These are phyloP conservation scores for Penicillium capsulatum DNA, from an alignment of 2,329 filamentous ascomycete genomes.

Conservation along the genomic window DNA sequence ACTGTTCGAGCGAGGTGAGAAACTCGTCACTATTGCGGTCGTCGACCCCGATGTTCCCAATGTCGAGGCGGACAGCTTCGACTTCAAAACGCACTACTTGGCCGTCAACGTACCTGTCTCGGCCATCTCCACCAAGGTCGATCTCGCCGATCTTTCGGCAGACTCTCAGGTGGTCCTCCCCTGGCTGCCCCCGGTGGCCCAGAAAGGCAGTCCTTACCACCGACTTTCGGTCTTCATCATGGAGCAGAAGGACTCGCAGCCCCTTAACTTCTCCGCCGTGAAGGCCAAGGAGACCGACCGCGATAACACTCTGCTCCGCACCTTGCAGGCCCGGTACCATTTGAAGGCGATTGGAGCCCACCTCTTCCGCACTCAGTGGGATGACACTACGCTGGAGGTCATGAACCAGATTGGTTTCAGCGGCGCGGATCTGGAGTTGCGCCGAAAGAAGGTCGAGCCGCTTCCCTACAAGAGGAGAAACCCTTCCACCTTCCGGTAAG, in stretches of 20 bases:
- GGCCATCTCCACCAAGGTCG: slow-evolving; percentile 57
- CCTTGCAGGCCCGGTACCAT: slow-evolving; percentile 65
- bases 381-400: slow-evolving; percentile 78
- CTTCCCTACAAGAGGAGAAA: slow-evolving; percentile 61
- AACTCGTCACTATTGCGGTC: slow-evolving; percentile 77
- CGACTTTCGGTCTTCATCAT: slow-evolving; percentile 79
- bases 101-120: slow-evolving; percentile 68
- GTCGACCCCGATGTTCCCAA: slow-evolving; percentile 89
- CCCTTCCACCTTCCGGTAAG: slow-evolving; percentile 44
- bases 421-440: slow-evolving; percentile 79
- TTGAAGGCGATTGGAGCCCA: slow-evolving; percentile 74
- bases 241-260: slow-evolving; percentile 64
- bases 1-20: slow-evolving; percentile 74
- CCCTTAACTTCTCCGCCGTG: slow-evolving; percentile 57
- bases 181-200: slow-evolving; percentile 81
- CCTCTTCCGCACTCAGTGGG: slow-evolving; percentile 86
- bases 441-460: slow-evolving; percentile 69
- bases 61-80: slow-evolving; percentile 68
- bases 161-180: slow-evolving; percentile 66
- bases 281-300: slow-evolving; percentile 51
- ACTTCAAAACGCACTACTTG: slow-evolving; percentile 80
- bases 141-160: slow-evolving; percentile 59
- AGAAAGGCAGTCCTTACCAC: slow-evolving; percentile 90
- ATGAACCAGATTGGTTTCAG: slow-evolving; percentile 75
- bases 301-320: slow-evolving; percentile 70